Base-by-base conservation (phyloP, 2,329 filamentous ascomycete species). In the Ophiostoma himal-ulmi region DNA sequence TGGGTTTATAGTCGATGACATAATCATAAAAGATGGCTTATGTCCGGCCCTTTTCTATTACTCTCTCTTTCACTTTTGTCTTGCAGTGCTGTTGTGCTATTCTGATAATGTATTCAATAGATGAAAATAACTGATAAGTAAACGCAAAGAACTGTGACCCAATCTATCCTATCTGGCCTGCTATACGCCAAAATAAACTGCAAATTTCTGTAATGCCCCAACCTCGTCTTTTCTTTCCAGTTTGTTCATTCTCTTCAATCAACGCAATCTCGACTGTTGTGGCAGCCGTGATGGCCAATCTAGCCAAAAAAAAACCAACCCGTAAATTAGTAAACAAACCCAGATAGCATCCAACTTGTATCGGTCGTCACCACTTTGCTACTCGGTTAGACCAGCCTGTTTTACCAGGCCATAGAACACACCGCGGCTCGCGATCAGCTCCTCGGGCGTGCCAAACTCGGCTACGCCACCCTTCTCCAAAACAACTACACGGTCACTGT, bases 401-500 rank as follows among this genome's bases (percentile, higher is more conserved):
- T 90, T 94, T 72, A 97, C 95, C 67, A 99, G 83, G 71, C 94
- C 90, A 80, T 95, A 92, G 79, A 99, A 99, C 68, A 92, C 80
- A 1, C 94, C 92, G 77, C 88, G 88, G 77, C 85, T 85, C 79
- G 88, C 88, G 73, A 97, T 87, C 71, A 99, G 83, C 73, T 90
- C 88, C 54, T 87, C 83, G 1, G 95, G 95, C 7, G 89, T 93
- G 79, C 96, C 95, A 79, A 97, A 99, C 79, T 99, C 95, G 68
- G 89, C 91, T 60, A 99, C 94, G 76, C 89, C 87, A 62, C 95
- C 95, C 79, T 91, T 91, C 78, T 98, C 93, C 6, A 99, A 86
- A 68, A 99, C 95, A 48, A 99, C 89, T 73, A 99, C 95, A 68
- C 94, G 88, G 81, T 99, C 94, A 72, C 85, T 88, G 78, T 91